Evolutionary conservation across 2,329 filamentous ascomycete genomes (phyloP).

Genomic region (Apiospora kogelbergensis): DNA sequence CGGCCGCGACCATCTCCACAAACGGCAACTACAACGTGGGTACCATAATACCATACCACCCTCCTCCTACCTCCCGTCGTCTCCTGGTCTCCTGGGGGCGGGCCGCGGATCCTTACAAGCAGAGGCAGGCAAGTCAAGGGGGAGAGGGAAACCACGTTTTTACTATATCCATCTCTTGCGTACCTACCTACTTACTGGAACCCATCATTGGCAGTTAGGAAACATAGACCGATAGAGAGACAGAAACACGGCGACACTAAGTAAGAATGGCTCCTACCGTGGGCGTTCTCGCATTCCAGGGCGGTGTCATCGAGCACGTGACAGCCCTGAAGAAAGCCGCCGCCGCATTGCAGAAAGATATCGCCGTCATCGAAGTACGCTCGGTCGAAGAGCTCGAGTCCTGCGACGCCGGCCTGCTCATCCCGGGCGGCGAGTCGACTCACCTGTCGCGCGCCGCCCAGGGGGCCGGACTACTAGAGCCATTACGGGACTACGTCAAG

Average conservation of each 20-base stretch:
- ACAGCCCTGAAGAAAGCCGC: constrained; percentile 71
- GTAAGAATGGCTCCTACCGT: constrained; percentile 29
- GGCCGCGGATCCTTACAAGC: no score
- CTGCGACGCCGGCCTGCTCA: constrained; percentile 76
- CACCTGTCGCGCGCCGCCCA: constrained; percentile 87
- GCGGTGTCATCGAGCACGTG: constrained; percentile 89
- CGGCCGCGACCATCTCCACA: background rate
- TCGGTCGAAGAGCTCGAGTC: constrained; percentile 66
- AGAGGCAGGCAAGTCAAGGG: background rate
- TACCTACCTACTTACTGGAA: background rate
- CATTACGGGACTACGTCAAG: constrained; percentile 88
- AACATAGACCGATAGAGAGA: background rate
- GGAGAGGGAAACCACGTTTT: no score
- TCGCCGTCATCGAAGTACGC: constrained; percentile 76
- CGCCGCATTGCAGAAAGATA: constrained; percentile 42
- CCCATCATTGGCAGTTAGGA: background rate
- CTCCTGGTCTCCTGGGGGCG: no score
- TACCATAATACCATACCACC: background rate
- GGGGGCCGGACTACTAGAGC: constrained; percentile 78
- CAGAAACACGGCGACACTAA: background rate
- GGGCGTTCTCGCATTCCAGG: constrained; percentile 76
- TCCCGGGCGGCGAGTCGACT: constrained; percentile 94
- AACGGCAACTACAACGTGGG: background rate
- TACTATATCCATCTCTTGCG: no score
- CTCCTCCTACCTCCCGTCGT: background rate